Evolutionary conservation across 805 yeast species (phyloP).

Genomic region (Yamadazyma ubonensis): DNA sequence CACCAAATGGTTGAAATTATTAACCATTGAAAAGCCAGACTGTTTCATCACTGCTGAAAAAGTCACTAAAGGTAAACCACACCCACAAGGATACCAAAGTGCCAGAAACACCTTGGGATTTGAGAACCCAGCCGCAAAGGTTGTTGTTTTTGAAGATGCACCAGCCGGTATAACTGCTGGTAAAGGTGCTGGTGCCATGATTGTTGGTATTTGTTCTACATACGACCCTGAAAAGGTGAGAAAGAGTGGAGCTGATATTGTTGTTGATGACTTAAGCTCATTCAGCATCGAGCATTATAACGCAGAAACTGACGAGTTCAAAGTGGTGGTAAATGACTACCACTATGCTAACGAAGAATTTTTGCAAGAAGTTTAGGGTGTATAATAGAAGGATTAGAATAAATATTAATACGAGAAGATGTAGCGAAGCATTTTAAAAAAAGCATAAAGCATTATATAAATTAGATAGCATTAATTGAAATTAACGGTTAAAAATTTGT

Average conservation of each 20-base stretch:
- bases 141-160: constrained; percentile 83
- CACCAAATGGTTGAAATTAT: constrained; percentile 70
- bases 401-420: background rate
- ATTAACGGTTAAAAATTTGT: too few species aligned
- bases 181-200: constrained; percentile 76
- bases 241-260: constrained; percentile 78
- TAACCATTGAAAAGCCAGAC: constrained; percentile 61
- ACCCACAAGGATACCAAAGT: constrained; percentile 76
- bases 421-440: constrained; percentile 1
- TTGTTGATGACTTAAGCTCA: constrained; percentile 67
- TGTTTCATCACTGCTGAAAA: constrained; percentile 80
- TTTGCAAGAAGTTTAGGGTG: constrained; percentile 22
- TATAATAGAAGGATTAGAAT: background rate
- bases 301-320: constrained; percentile 42
- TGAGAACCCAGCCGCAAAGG: constrained; percentile 33
- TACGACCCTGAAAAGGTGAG: constrained; percentile 67
- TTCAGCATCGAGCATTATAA: constrained; percentile 59
- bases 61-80: constrained; percentile 79
- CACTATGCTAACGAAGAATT: constrained; percentile 44
- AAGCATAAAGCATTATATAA: too few species aligned
- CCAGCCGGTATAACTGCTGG: constrained; percentile 88
- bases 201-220: constrained; percentile 81
- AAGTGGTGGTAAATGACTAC: constrained; percentile 40
- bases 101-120: constrained; percentile 52
- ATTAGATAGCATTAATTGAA: too few species aligned